These are phyloP conservation scores for Leccinum truebloodii DNA, from an alignment of 768 basidiomycete species.

Conservation along the genomic window DNA sequence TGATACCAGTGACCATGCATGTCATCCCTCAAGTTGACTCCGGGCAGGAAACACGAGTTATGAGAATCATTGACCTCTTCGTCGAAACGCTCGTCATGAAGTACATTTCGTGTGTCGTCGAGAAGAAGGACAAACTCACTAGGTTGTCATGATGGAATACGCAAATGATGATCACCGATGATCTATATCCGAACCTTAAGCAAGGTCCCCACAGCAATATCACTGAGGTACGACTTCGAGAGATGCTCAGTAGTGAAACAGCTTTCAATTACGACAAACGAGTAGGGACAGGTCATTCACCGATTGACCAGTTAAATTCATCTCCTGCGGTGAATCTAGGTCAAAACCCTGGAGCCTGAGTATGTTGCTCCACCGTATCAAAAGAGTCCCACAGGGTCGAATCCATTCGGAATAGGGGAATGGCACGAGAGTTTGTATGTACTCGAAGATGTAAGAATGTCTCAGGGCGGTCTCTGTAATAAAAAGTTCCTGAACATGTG, in stretches of 20 bases:
- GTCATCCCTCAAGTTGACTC: background rate
- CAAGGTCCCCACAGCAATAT: background rate
- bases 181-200: background rate
- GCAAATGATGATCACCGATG: background rate
- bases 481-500: background rate
- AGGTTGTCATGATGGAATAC: background rate
- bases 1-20: background rate
- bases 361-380: background rate
- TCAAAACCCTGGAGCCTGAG: background rate
- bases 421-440: background rate
- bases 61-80: background rate
- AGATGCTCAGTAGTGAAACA: too few species aligned
- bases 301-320: background rate
- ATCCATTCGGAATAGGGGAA: background rate
- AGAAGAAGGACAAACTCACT: background rate
- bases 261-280: too few species aligned
- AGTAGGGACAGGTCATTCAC: too few species aligned
- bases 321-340: background rate
- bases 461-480: background rate
- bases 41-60: background rate
- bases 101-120: background rate
- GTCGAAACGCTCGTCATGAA: background rate
- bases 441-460: background rate
- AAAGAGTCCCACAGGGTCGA: background rate
- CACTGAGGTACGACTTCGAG: too few species aligned